Base-by-base conservation (phyloP, 352 stramenopile species). In the Globisporangium alternatum region DNA sequence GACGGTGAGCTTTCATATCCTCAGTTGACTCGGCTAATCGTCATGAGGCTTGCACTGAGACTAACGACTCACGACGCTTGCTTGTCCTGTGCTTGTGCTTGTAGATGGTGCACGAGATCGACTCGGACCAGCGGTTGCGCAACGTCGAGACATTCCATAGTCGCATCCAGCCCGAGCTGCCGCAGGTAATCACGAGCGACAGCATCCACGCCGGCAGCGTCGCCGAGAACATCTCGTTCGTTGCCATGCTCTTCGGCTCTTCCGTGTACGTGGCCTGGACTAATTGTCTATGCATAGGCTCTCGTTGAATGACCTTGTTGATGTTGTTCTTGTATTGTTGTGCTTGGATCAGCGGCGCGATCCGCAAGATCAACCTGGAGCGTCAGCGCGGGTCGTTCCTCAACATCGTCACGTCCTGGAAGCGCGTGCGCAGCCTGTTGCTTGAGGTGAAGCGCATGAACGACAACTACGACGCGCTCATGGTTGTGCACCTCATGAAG, bases 31-130 rank as follows among this genome's bases (percentile, higher is more conserved):
- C 43, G 7, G 17, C 19, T 21, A 12, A 8, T 12, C 17, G 7
- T 48, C 15, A 41, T 41, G 12, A 15, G 9, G 35, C 7, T 17
- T 41, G 35, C 3, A 21, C 41, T 48, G 43, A 48, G 17, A 22
- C 17, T 48, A 17, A 9, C 17, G 52, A 13, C 47, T 54, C 10
- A 4, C 13, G 31, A 21, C 5, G 19, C 37, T 28, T 28, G 44
- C 44, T 51, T 25, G 33, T 15, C 28, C 41, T 17, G 28, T 41
- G n/a, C 19, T 44, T 25, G n/a, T 57, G 30, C 25, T 28, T 28
- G 25, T 68, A 93, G 85, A 90, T 94, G 81, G 81, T 83, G 37
- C 83, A 88, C 53, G 85, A 94, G 59, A 76, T 91, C 53, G 83
- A 94, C 61, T 69, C 73, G 1, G 85, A 94, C 57, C 75, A 87